Evolutionary conservation across 371 early-diverging fungal genomes (phyloP).

Genomic region (Globomyces sp.): DNA sequence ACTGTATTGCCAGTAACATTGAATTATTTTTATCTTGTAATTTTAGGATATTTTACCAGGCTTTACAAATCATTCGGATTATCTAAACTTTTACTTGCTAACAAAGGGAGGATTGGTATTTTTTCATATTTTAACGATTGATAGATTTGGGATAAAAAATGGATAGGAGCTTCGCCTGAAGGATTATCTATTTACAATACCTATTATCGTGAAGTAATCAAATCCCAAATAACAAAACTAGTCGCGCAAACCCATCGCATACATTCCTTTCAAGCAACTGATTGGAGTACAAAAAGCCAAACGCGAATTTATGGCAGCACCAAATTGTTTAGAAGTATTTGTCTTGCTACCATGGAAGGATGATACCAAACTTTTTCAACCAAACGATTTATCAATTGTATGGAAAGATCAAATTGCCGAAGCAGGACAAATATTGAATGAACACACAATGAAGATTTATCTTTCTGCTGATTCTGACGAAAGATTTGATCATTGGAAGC

Average conservation of each 20-base stretch:
- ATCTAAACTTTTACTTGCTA: slow-evolving; percentile 7
- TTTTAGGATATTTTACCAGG: not conserved
- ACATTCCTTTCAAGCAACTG: slow-evolving; percentile 10
- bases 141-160: slow-evolving; percentile 10
- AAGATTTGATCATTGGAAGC: not conserved
- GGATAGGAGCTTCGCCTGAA: slow-evolving; percentile 2
- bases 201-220: slow-evolving; percentile 4
- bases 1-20: not conserved
- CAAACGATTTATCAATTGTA: not conserved
- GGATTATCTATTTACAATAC: slow-evolving; percentile 6
- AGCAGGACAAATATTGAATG: not conserved
- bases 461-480: slow-evolving; percentile 6
- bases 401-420: slow-evolving; percentile 14
- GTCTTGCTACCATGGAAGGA: slow-evolving; percentile 3
- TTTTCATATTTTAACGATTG: too few species aligned
- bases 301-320: slow-evolving; percentile 5
- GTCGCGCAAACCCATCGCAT: not conserved
- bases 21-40: not conserved
- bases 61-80: slow-evolving; percentile 1
- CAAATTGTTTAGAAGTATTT: slow-evolving; percentile 1
- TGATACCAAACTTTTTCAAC: slow-evolving; percentile 1
- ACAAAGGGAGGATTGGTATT: not conserved
- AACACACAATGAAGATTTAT: not conserved
- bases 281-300: not conserved
- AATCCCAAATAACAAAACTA: not conserved